A percentile compares a stretch with the other conserved stretches of the same genome.
Evolutionary conservation across 1,139 yeast genomes (phyloP).

Genomic region (Nadsonia commutata): DNA sequence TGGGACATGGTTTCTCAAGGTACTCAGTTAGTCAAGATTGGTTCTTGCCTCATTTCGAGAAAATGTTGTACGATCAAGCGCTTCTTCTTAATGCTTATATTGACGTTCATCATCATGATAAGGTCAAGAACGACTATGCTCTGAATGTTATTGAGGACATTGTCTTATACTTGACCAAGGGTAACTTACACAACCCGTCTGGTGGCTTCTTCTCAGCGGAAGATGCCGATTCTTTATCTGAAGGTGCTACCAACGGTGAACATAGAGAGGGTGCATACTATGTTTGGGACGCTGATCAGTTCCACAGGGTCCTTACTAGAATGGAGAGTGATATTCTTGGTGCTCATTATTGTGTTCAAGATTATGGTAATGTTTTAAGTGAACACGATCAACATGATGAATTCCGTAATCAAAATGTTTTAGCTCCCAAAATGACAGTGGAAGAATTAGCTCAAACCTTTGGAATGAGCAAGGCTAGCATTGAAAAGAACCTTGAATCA

Average conservation of each 20-base stretch:
- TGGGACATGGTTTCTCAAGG: constrained; percentile 25
- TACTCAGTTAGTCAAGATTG: constrained; percentile 28
- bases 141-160: constrained; percentile 15
- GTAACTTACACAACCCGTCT: constrained; percentile 13
- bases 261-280: constrained; percentile 22
- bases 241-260: constrained; percentile 16
- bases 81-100: constrained; percentile 21
- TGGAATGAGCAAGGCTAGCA: constrained; percentile 17
- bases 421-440: constrained; percentile 12
- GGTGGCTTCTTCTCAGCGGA: constrained; percentile 23
- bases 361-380: constrained; percentile 24
- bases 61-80: constrained; percentile 27
- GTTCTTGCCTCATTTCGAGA: constrained; percentile 28
- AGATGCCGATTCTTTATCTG: constrained; percentile 22
- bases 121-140: constrained; percentile 9
- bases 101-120: constrained; percentile 16
- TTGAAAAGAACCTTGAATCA: constrained; percentile 13
- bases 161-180: constrained; percentile 17
- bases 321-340: constrained; percentile 21
- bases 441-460: constrained; percentile 21
- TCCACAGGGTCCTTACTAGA: constrained; percentile 18
- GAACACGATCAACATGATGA: constrained; percentile 22
- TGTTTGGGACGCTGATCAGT: constrained; percentile 24
- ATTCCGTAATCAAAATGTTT: constrained; percentile 21
- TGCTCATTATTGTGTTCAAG: constrained; percentile 23